These are phyloP conservation scores for Flammula alnicola DNA, from an alignment of 1,284 basidiomycete genomes.

Conservation along the genomic window DNA sequence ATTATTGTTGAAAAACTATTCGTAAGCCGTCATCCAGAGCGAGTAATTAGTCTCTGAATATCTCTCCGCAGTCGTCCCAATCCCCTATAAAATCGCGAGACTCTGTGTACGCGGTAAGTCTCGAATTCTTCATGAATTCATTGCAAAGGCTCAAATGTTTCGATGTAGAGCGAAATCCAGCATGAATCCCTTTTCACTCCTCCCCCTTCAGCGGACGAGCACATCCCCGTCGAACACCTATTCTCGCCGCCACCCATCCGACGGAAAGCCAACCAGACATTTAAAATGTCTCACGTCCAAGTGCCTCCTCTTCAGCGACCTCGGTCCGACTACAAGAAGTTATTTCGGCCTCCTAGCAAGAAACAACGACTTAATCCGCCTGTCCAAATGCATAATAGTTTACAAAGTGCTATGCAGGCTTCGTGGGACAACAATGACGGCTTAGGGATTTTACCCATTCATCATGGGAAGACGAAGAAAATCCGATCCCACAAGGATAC, in stretches of 20 bases:
- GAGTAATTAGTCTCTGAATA: neutral
- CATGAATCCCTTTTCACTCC: slow-evolving; percentile 14
- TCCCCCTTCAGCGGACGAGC: slow-evolving; percentile 9
- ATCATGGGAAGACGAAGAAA: neutral
- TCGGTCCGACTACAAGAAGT: slow-evolving; percentile 3
- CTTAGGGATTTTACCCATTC: slow-evolving; percentile 1
- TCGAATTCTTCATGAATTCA: neutral
- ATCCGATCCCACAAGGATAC: neutral
- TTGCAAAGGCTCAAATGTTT: neutral
- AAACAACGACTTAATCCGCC: neutral
- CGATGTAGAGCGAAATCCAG: neutral
- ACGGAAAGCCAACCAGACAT: neutral
- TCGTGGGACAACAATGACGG: slow-evolving; percentile 14
- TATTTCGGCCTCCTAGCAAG: neutral
- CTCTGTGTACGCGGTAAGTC: neutral
- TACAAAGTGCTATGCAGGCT: slow-evolving; percentile 15
- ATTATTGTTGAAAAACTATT: slow-evolving; percentile 16
- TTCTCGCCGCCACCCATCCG: slow-evolving; percentile 10
- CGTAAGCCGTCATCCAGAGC: slow-evolving; percentile 4
- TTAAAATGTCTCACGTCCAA: slow-evolving; percentile 11
- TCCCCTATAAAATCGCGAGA: slow-evolving; percentile 8
- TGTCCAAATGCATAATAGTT: neutral
- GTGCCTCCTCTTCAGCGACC: slow-evolving; percentile 11
- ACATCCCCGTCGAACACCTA: slow-evolving; percentile 6
- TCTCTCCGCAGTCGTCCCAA: neutral